Percentiles rank a stretch among this genome's conserved stretches.
Evolutionary conservation across 2,329 filamentous ascomycete species (phyloP).

Genomic region (Ilyonectria destructans): DNA sequence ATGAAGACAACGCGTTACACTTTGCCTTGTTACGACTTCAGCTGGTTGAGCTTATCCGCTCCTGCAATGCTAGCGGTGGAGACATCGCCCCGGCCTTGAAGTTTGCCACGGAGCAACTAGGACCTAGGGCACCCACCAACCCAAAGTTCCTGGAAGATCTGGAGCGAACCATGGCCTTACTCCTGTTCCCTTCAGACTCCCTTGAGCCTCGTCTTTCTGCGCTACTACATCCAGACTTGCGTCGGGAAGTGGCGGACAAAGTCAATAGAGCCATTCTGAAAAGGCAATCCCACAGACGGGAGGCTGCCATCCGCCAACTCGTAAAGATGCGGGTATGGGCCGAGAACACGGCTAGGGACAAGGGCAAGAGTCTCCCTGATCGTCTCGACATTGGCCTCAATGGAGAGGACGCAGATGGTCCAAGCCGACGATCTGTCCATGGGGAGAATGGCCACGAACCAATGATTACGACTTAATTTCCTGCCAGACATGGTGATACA

Average conservation of each 20-base stretch:
- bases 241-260: slow-evolving; percentile 85
- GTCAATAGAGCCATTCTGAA: slow-evolving; percentile 92
- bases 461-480: slow-evolving; percentile 67
- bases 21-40: slow-evolving; percentile 93
- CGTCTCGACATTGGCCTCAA: slow-evolving; percentile 57
- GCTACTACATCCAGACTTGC: slow-evolving; percentile 84
- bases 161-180: slow-evolving; percentile 92
- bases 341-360: slow-evolving; percentile 73
- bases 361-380: slow-evolving; percentile 52
- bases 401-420: slow-evolving; percentile 54
- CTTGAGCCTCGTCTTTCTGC: slow-evolving; percentile 83
- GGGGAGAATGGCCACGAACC: slow-evolving; percentile 63
- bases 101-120: slow-evolving; percentile 91
- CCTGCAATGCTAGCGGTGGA: slow-evolving; percentile 76
- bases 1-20: slow-evolving; percentile 86
- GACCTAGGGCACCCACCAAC: slow-evolving; percentile 87
- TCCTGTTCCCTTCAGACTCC: slow-evolving; percentile 89
- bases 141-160: slow-evolving; percentile 87
- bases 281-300: slow-evolving; percentile 79
- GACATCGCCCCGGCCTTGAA: slow-evolving; percentile 86
- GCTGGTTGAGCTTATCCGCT: slow-evolving; percentile 92
- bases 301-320: slow-evolving; percentile 87
- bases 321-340: slow-evolving; percentile 90
- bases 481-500: slow-evolving; percentile 25
- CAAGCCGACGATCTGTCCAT: slow-evolving; percentile 40